Conservation (phyloP, 306 rosid genomes). For the Casuarina equisetifolia region DNA sequence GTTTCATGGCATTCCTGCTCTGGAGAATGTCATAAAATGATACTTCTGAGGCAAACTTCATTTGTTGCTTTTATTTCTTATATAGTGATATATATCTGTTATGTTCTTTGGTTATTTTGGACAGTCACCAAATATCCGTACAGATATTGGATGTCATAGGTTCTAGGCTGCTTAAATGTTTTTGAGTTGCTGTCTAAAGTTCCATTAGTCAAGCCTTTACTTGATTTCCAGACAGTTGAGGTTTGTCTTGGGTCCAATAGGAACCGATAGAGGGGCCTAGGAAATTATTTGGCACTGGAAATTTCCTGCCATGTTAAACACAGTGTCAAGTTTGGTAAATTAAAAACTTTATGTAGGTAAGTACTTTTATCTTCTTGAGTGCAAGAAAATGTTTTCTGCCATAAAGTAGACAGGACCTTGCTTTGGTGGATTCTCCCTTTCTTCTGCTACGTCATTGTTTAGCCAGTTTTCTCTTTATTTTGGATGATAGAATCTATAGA, state of each 20-base stretch:
- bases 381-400: not conserved
- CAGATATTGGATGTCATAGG: not conserved
- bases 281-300: not conserved
- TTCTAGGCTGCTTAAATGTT: not conserved
- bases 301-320: not conserved
- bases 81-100: not conserved
- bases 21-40: not conserved
- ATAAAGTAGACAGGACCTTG: not conserved
- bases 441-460: slow-evolving; percentile 17
- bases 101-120: not conserved
- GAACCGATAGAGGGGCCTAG: not conserved
- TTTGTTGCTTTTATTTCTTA: not conserved
- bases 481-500: slow-evolving; percentile 21
- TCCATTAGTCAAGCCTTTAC: not conserved
- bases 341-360: slow-evolving; percentile 5
- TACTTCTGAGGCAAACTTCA: not conserved
- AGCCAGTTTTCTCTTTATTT: slow-evolving; percentile 13
- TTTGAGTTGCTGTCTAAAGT: slow-evolving; percentile 1
- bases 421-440: slow-evolving; percentile 14
- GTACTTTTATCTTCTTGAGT: slow-evolving; percentile 2
- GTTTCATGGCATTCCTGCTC: slow-evolving; percentile 1
- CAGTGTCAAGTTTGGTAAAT: slow-evolving; percentile 7
- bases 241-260: not conserved
- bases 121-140: not conserved
- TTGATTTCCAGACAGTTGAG: slow-evolving; percentile 3